Evolutionary conservation across 2,329 filamentous ascomycete species (phyloP).

Genomic region (Xylariales sp.): DNA sequence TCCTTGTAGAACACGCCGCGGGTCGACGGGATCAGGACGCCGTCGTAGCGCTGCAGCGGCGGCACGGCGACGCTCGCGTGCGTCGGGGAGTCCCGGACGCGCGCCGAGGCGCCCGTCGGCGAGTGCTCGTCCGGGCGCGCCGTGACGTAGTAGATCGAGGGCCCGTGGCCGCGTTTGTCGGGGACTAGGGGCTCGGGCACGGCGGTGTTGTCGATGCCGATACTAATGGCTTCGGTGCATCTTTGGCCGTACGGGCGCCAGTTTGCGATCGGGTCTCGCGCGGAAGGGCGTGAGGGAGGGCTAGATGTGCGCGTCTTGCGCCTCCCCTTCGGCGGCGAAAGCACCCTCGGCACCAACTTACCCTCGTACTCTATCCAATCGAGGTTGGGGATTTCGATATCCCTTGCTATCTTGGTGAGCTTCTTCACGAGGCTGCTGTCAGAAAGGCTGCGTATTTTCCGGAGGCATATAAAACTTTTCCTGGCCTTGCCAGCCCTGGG

Average conservation of each 20-base stretch:
- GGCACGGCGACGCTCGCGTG: slow-evolving; percentile 23
- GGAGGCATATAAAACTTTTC: not conserved
- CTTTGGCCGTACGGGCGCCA: not conserved
- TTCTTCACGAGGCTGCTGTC: slow-evolving; percentile 31
- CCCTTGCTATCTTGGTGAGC: slow-evolving; percentile 34
- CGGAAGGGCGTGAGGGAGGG: not conserved
- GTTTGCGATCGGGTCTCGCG: not conserved
- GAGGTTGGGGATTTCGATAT: slow-evolving; percentile 19
- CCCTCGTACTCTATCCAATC: slow-evolving; percentile 32
- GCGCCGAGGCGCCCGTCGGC: slow-evolving; percentile 18
- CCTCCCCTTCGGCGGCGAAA: slow-evolving; percentile 7
- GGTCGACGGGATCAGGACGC: slow-evolving; percentile 20
- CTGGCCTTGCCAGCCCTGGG: not conserved
- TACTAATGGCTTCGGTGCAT: not conserved
- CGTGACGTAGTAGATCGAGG: slow-evolving; percentile 19
- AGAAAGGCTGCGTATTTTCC: slow-evolving; percentile 3
- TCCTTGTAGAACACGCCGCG: slow-evolving; percentile 32
- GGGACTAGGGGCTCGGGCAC: not conserved
- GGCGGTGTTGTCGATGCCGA: not conserved
- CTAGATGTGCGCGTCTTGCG: slow-evolving; percentile 9
- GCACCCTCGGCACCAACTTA: slow-evolving; percentile 30
- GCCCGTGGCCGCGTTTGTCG: not conserved
- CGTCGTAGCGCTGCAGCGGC: slow-evolving; percentile 29
- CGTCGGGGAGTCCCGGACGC: slow-evolving; percentile 26
- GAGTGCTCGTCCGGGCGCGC: not conserved